phyloP scores from a whole-genome alignment of 495 filamentous ascomycete genomes.

The Cryomyces minteri region DNA sequence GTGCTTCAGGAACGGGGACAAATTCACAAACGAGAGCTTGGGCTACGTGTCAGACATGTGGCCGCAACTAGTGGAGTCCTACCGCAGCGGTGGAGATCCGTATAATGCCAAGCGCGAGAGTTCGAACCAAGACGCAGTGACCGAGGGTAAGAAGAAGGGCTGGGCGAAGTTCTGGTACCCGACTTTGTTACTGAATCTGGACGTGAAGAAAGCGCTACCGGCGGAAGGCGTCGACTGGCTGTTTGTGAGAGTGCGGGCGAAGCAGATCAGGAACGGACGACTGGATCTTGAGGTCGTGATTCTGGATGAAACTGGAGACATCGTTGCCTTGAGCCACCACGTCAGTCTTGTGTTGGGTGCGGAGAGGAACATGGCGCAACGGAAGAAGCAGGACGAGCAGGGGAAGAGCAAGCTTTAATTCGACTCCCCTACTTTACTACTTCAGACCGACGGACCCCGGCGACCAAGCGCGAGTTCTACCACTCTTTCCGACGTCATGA shows the following conservation, averaged over 20 bases:
- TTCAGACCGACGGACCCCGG: too few relatives aligned
- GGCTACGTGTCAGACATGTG: conserved; percentile 47
- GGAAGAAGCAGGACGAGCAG: conserved; percentile 8
- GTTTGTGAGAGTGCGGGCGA: conserved; percentile 19
- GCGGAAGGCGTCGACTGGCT: conserved; percentile 24
- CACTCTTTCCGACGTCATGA: too few relatives aligned
- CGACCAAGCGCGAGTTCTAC: too few relatives aligned
- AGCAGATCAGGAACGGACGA: conserved; percentile 26
- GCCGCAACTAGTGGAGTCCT: conserved; percentile 34
- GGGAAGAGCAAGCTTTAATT: too few relatives aligned
- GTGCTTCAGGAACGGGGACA: conserved; percentile 22
- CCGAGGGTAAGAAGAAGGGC: conserved; percentile 3
- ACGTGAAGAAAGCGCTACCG: conserved; percentile 27
- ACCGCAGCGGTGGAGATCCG: conserved; percentile 8
- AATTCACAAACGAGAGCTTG: conserved; percentile 25
- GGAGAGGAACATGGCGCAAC: conserved; percentile 15
- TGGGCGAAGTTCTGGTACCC: conserved; percentile 50
- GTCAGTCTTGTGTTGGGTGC: conserved; percentile 16
- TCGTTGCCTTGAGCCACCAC: conserved; percentile 23
- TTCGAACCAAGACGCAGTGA: conserved; percentile 10
- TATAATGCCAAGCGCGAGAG: conserved; percentile 18
- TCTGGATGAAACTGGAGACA: conserved; percentile 18
- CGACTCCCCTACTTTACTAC: too few relatives aligned
- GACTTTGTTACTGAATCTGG: conserved; percentile 39
- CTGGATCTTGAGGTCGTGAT: conserved; percentile 24